A percentile compares a stretch with the other conserved stretches of the same genome.
phyloP scores from a whole-genome alignment of 2,329 filamentous ascomycete genomes.

The Phaeosphaeriaceae sp. region DNA sequence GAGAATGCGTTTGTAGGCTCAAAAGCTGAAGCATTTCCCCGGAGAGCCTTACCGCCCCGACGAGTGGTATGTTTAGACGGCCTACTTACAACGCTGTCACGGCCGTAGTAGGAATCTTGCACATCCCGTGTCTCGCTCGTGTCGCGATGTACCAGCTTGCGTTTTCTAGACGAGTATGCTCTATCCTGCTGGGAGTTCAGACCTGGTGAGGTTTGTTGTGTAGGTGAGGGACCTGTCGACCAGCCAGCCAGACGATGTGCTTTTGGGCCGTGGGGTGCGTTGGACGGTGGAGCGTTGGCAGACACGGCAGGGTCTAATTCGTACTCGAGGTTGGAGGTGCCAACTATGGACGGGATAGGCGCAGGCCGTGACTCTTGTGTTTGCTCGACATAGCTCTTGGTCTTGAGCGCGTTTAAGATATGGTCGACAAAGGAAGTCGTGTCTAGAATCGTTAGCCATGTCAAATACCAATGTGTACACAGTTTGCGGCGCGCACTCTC shows the following conservation, averaged over 20 bases:
- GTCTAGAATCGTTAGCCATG: constrained; percentile 50
- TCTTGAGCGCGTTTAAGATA: constrained; percentile 69
- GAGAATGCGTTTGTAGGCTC: constrained; percentile 13
- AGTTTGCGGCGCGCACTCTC: constrained; percentile 58
- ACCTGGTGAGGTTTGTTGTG: background rate
- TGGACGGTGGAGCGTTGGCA: constrained; percentile 27
- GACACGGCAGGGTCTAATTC: constrained; percentile 17
- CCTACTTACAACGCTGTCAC: constrained; percentile 47
- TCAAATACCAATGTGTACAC: background rate
- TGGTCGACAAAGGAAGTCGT: constrained; percentile 71
- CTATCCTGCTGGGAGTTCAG: constrained; percentile 12
- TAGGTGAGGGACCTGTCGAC: constrained; percentile 13
- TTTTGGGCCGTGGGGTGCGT: constrained; percentile 33
- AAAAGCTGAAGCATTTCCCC: constrained; percentile 4
- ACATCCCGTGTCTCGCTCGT: constrained; percentile 51
- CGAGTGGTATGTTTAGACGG: constrained; percentile 65
- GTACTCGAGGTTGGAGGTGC: constrained; percentile 27
- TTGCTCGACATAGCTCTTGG: constrained; percentile 53
- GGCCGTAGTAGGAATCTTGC: constrained; percentile 49
- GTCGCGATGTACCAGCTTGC: constrained; percentile 62
- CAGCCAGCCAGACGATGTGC: constrained; percentile 21
- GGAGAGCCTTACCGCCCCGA: constrained; percentile 42
- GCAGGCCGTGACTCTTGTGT: constrained; percentile 24
- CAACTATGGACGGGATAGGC: constrained; percentile 30
- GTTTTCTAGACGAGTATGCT: constrained; percentile 57